Evolutionary conservation across 192 early-diverging fungal genomes (phyloP).

Genomic region (Nowakowskiella sp.): DNA sequence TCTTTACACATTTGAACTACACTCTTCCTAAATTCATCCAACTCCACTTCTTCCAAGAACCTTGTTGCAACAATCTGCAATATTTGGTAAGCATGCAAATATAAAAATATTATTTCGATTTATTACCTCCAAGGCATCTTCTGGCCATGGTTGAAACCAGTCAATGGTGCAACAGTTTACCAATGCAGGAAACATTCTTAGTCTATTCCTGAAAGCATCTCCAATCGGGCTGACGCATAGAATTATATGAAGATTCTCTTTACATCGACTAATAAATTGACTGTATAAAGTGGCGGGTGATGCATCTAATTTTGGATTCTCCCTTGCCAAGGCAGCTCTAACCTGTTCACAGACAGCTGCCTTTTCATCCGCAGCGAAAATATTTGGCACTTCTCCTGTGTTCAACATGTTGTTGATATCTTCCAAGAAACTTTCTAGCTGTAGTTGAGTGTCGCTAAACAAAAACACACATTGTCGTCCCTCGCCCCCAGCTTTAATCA

Average conservation of each 20-base stretch:
- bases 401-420: constrained; percentile 61
- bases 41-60: constrained; percentile 51
- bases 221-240: constrained; percentile 55
- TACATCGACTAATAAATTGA: constrained; percentile 47
- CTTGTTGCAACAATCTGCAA: constrained; percentile 45
- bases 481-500: constrained; percentile 45
- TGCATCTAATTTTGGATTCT: constrained; percentile 48
- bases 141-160: constrained; percentile 59
- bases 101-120: neutral
- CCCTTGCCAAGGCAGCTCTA: constrained; percentile 35
- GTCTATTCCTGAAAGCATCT: constrained; percentile 48
- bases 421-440: constrained; percentile 48
- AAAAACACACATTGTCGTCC: constrained; percentile 46
- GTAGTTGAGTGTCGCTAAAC: constrained; percentile 51
- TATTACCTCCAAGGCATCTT: constrained; percentile 53
- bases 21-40: constrained; percentile 31
- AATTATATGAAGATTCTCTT: constrained; percentile 53
- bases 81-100: neutral
- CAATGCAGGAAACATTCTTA: constrained; percentile 51
- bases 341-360: constrained; percentile 46
- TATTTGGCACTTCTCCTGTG: constrained; percentile 54
- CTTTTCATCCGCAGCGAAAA: constrained; percentile 52
- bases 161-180: constrained; percentile 60
- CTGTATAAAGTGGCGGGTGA: constrained; percentile 44
- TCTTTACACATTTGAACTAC: constrained; percentile 51